phyloP scores from a whole-genome alignment of 805 yeast genomes.

The Metschnikowia hibisci region DNA sequence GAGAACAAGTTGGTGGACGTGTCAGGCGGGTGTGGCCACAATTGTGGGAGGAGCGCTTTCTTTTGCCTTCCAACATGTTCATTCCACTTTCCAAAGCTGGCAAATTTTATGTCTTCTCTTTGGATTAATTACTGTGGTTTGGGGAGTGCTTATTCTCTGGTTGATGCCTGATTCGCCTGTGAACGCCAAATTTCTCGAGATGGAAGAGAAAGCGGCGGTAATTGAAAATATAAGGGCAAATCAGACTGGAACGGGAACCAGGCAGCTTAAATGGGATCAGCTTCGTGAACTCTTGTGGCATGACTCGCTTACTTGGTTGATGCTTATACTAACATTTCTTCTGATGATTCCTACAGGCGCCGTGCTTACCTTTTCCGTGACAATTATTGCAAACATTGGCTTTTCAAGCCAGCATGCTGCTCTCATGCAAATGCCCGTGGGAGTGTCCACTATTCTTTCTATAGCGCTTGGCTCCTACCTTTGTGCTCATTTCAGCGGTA shows the following conservation, averaged over 20 bases:
- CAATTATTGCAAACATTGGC: conserved; percentile 51
- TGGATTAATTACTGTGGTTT: conserved; percentile 49
- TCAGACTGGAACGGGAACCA: conserved; percentile 51
- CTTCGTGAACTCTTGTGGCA: conserved; percentile 42
- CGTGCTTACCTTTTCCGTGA: conserved; percentile 49
- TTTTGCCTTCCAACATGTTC: conserved; percentile 51
- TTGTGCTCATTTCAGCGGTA: conserved; percentile 22
- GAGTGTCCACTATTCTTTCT: conserved; percentile 37
- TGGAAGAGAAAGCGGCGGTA: conserved; percentile 38
- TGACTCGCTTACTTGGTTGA: conserved; percentile 50
- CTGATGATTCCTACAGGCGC: conserved; percentile 51
- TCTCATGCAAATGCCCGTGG: conserved; percentile 54
- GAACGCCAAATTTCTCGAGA: conserved; percentile 33
- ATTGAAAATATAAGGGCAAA: conserved; percentile 44
- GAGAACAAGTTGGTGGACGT: conserved; percentile 54
- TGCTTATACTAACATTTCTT: conserved; percentile 41
- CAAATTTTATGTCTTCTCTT: conserved; percentile 56
- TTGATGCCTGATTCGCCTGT: conserved; percentile 50
- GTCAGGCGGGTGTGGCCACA: conserved; percentile 57
- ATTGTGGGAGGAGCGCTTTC: conserved; percentile 43
- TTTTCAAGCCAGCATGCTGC: conserved; percentile 44
- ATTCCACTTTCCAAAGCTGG: conserved; percentile 47
- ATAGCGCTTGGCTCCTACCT: conserved; percentile 31
- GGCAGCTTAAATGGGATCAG: conserved; percentile 43
- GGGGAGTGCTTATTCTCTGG: conserved; percentile 44